These are phyloP conservation scores for Barbarea vulgaris DNA, from an alignment of 345 rosid genomes.

Conservation along the genomic window DNA sequence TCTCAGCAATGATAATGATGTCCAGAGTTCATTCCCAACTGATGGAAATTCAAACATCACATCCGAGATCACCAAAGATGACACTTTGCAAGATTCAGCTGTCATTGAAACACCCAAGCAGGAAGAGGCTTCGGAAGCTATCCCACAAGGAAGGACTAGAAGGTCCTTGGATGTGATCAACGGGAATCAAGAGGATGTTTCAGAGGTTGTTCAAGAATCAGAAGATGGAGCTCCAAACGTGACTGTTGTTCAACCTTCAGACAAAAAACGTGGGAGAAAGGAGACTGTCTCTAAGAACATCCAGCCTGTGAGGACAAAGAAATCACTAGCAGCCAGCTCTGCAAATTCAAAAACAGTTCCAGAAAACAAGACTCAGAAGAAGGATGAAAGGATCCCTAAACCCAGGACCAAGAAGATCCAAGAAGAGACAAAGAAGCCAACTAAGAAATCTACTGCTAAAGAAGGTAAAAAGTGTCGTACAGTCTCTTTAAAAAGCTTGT, in stretches of 20 bases:
- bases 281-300: slow-evolving; percentile 45
- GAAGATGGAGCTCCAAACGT: slow-evolving; percentile 58
- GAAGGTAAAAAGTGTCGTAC: slow-evolving; percentile 47
- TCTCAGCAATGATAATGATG: slow-evolving; percentile 26
- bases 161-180: slow-evolving; percentile 34
- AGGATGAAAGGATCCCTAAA: slow-evolving; percentile 54
- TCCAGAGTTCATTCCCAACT: slow-evolving; percentile 31
- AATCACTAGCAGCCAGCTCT: slow-evolving; percentile 42
- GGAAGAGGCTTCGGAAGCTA: slow-evolving; percentile 21
- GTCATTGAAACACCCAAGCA: slow-evolving; percentile 13
- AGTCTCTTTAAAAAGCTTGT: neutral
- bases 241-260: slow-evolving; percentile 48
- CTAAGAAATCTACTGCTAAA: slow-evolving; percentile 47
- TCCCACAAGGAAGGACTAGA: slow-evolving; percentile 13
- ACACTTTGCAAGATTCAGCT: slow-evolving; percentile 15
- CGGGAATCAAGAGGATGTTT: slow-evolving; percentile 27
- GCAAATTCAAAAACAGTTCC: slow-evolving; percentile 49
- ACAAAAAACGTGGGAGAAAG: slow-evolving; percentile 44
- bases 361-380: slow-evolving; percentile 53
- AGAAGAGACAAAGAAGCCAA: slow-evolving; percentile 49
- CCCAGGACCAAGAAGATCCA: slow-evolving; percentile 42
- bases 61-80: slow-evolving; percentile 22
- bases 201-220: slow-evolving; percentile 29
- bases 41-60: slow-evolving; percentile 28
- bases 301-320: slow-evolving; percentile 46